These are phyloP conservation scores for Chaetomium sp. DNA, from an alignment of 2,329 filamentous ascomycete species.

Conservation along the genomic window DNA sequence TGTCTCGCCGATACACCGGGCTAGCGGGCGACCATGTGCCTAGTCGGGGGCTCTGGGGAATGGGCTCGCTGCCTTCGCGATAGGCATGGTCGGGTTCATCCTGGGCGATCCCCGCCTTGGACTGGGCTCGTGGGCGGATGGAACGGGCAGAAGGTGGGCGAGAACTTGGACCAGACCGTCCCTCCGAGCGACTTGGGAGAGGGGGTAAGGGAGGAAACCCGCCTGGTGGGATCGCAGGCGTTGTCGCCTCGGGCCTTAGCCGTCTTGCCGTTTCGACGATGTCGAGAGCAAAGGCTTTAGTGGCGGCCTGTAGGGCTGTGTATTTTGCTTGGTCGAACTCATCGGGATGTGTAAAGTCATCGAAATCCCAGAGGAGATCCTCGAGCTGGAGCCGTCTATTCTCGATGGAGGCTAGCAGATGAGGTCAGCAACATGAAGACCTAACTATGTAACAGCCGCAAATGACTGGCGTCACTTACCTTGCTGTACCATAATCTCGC, in stretches of 20 bases:
- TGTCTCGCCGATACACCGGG: background rate
- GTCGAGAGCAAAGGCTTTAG: conserved; percentile 46
- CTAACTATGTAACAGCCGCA: too few relatives aligned
- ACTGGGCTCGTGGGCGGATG: conserved; percentile 8
- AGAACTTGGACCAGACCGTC: conserved; percentile 13
- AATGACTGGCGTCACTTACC: conserved; percentile 31
- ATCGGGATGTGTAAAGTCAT: conserved; percentile 46
- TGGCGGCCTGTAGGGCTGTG: conserved; percentile 43
- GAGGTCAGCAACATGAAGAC: background rate
- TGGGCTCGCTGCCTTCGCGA: background rate
- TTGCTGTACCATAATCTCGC: conserved; percentile 42
- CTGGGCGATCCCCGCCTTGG: background rate
- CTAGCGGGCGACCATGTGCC: background rate
- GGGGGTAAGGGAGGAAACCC: conserved; percentile 39
- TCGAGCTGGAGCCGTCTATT: conserved; percentile 41
- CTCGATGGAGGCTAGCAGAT: conserved; percentile 37
- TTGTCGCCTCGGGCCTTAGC: conserved; percentile 37
- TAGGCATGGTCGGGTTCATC: background rate
- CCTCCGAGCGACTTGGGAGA: conserved; percentile 27
- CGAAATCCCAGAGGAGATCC: conserved; percentile 48
- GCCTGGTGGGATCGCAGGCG: conserved; percentile 22
- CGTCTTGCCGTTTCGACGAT: conserved; percentile 44
- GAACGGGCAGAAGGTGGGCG: conserved; percentile 15
- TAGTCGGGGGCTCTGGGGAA: background rate
- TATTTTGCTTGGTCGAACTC: conserved; percentile 44